Base-by-base conservation (phyloP, 2,329 filamentous ascomycete species). In the Curvularia verruculosa region DNA sequence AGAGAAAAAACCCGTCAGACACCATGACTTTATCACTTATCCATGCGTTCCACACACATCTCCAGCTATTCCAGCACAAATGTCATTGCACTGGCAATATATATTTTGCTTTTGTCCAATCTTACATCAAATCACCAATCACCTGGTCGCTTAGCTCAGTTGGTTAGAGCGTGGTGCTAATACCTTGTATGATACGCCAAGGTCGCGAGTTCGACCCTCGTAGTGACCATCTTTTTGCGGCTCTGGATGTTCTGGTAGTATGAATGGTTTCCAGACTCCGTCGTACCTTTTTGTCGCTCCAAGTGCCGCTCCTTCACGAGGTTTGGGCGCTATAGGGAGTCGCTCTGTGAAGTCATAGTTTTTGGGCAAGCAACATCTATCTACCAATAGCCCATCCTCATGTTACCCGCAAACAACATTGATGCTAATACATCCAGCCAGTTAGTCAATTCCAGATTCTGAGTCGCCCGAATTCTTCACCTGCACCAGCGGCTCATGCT, bases 171-270 rank as follows among this genome's bases (percentile, higher is more conserved):
- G 43, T 46, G 43, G 43, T 46, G 43, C 43, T 46, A 46, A 46
- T 46, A 41, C 39, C 39, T 41, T 24, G 39, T 41, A 41, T 41
- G 39, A 41, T 26, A 44, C 41, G 41, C 43, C 43, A 46, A 46
- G 43, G 43, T 46, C 43, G 43, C 43, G 43, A 46, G 43, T 46
- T 46, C 63, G 63, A 65, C 61, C 63, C 63, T 57, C 63, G 58
- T 65, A 65, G 60, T 65, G 63, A 65, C 63, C 63, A 65, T 49
- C 43, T 54, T 49, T 50, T 39, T 39, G 43, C 15, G 4, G 21
- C 1, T 44, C 21, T 12, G 15, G 2, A 19, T 4, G 8, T n/a
- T 6, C 21, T n/a, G 21, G 40, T 43, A 18, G 15, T 39, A 4
- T 1, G 19, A 24, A 21, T n/a, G 34, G 23, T 9, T 29, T 39